Evolutionary conservation across 371 early-diverging fungal species (phyloP), one percentile per base, ranked within the genome.

Genomic region (Batrachochytrium dendrobatidis): DNA sequence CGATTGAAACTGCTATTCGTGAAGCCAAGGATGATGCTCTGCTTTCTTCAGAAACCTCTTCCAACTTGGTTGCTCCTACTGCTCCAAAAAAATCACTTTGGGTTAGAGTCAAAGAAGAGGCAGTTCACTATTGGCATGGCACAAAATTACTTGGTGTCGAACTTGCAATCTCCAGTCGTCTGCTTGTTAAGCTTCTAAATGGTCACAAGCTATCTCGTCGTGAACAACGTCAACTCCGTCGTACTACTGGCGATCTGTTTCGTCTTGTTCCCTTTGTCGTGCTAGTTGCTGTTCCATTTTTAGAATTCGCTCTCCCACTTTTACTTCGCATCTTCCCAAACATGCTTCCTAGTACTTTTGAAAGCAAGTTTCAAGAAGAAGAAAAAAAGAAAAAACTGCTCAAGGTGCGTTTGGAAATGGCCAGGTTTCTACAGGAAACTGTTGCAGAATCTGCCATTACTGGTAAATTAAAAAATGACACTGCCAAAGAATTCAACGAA

Each of bases 341-440:
- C 67, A 92, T 98, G 91, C 72, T 98, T 35, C 98, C 98, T 3
- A 88, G 88, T 59, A 95, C 98, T 3, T 98, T 91, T 71, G 93
- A 92, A 71, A 86, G 87, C 82, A 89, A 91, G 71, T 87, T 80
- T 63, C 82, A 83, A 61, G 87, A 80, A 71, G 94, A 95, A 67
- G 92, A 94, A 72, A 95, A 94, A 70, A 85, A 85, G 66, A 85
- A 82, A 63, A 87, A 89, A 79, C 72, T 89, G 53, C 73, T 92
- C 53, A 87, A 90, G 71, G 89, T 93, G 53, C 82, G 94, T 45
- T 73, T 94, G n/a, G 89, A 95, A 57, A 88, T 95, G 87, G 94
- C 95, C 51, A 83, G 85, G 62, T 94, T 94, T 70, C 73, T 97
- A 63, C 92, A 91, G 70, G 94, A 95, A 56, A 93, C 95, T n/a